A percentile compares a stretch with the other conserved stretches of the same genome.
Conservation (phyloP, 73 alveolate genomes). For the Tetrahymena malaccensis region DNA sequence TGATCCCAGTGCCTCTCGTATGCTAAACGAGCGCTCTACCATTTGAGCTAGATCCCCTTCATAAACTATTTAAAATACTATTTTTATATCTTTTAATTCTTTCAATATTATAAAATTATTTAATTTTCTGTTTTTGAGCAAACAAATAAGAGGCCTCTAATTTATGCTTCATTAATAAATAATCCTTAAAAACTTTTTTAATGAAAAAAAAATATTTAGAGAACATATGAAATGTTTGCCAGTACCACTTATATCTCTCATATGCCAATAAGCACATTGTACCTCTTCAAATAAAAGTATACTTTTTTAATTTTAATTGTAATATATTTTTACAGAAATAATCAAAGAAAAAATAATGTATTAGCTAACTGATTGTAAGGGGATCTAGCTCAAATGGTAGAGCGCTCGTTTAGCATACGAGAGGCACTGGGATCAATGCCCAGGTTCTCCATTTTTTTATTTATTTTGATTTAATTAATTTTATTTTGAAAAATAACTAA, state of each 20-base stretch:
- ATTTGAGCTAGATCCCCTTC: neutral
- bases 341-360: neutral
- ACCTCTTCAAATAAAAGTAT: too few species aligned
- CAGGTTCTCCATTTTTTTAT: neutral
- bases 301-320: too few species aligned
- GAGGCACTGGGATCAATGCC: constrained; percentile 4
- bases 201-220: too few species aligned
- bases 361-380: neutral
- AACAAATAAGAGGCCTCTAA: too few species aligned
- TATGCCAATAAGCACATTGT: too few species aligned
- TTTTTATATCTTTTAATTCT: neutral
- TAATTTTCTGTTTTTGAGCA: neutral
- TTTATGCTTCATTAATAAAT: too few species aligned
- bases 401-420: constrained; percentile 2
- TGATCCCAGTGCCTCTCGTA: constrained; percentile 3
- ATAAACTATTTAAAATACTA: neutral
- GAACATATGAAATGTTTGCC: too few species aligned
- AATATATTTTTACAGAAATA: too few species aligned
- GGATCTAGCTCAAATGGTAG: constrained; percentile 1
- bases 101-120: neutral
- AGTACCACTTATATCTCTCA: too few species aligned
- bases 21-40: constrained; percentile 3
- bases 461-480: too few species aligned
- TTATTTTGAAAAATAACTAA: too few species aligned
- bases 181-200: too few species aligned